Evolutionary conservation across 495 filamentous ascomycete species (phyloP), one percentile per base, ranked within the genome.

Genomic region (Rostrohypoxylon terebratum): DNA sequence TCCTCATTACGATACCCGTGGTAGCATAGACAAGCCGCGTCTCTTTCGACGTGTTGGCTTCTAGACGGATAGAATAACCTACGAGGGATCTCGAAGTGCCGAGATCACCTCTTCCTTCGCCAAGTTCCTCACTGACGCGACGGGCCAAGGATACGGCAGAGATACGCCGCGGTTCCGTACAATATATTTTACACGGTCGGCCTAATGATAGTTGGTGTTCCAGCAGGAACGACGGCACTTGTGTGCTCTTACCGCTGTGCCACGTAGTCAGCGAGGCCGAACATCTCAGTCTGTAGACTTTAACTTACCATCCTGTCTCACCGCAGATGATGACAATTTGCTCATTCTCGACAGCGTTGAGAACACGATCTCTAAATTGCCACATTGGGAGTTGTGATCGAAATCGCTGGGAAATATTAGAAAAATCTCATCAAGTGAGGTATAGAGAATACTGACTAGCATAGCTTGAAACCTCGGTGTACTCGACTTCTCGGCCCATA

Each of bases 81-180:
- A 99, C 90, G 14, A 99, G 84, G 7, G 95, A 98, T 51, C 90
- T 87, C 5, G 80, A 78, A 0, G 93, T 97, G 21, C 96, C 96
- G 31, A 98, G 76, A 63, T 97, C 94, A 51, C 86, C 85, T 74
- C 90, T 92, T 23, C 83, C 85, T 77, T 99, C 96, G 3, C 96
- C 96, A 2, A 99, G 84, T 76, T 99, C 96, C 81, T 98, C 93
- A 65, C 93, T 96, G 2, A 99, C 96, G 75, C 96, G 89, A 25
- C 90, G 86, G 20, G 96, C 96, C 28, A 99, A 83, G 14, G 95
- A 97, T 21, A 98, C 93, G 6, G 96, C 96, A 4, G 96, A 99
- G 67, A 99, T 99, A 76, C 96, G 87, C 10, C 96, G 89, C n/a
- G 96, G 96, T 77, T 98, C 93, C 0, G 96, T 97, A 76, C 94